phyloP scores from a whole-genome alignment of 208 protist species.

The Lotmaria passim region DNA sequence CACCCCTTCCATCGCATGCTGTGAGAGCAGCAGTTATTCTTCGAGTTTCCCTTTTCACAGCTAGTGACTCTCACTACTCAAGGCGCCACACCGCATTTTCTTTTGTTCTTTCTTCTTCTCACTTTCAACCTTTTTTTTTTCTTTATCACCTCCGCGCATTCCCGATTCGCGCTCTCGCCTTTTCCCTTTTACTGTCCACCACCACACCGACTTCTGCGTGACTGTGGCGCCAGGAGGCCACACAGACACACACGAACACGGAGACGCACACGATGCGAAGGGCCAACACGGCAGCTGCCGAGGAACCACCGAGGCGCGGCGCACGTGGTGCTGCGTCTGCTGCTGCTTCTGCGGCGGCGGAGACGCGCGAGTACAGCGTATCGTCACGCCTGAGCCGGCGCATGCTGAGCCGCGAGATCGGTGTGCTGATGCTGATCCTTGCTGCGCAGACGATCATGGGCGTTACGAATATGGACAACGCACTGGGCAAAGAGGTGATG shows the following conservation, averaged over 20 bases:
- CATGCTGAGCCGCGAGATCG: conserved; percentile 49
- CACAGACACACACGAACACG: no score
- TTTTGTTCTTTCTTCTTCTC: not conserved
- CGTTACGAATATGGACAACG: conserved; percentile 32
- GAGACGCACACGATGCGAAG: conserved; percentile 4
- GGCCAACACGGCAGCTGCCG: not conserved
- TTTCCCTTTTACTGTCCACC: no score
- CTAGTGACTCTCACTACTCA: not conserved
- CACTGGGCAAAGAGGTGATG: conserved; percentile 70
- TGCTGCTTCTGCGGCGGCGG: not conserved
- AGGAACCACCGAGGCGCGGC: conserved; percentile 8
- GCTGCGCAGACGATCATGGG: conserved; percentile 45
- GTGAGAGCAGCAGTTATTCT: no score
- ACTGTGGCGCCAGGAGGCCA: no score
- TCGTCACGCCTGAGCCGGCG: conserved; percentile 30
- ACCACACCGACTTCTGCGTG: no score
- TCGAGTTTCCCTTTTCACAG: not conserved
- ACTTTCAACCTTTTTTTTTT: not conserved
- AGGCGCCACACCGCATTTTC: not conserved
- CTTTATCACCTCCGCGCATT: no score
- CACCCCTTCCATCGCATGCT: no score
- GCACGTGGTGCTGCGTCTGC: conserved; percentile 1
- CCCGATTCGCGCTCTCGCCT: no score
- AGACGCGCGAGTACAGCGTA: not conserved
- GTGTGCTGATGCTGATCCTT: conserved; percentile 58